These are phyloP conservation scores for Paratinospora sagittata DNA, from an alignment of 164 flowering plant species.

Conservation along the genomic window DNA sequence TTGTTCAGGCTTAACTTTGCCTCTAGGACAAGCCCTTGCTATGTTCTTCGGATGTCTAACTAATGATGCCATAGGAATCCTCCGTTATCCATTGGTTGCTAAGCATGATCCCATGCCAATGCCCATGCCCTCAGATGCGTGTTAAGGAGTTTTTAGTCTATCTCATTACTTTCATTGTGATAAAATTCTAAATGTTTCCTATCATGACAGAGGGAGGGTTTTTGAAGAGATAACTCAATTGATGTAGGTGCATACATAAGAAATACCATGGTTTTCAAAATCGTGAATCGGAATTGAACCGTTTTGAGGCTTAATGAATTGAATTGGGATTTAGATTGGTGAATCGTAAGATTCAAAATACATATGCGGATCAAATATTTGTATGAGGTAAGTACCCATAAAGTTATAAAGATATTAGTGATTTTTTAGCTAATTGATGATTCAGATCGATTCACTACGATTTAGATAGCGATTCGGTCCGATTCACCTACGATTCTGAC, in stretches of 20 bases:
- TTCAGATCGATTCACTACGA: too few relatives aligned
- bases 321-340: too few relatives aligned
- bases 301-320: too few relatives aligned
- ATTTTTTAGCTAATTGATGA: too few relatives aligned
- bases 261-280: background rate
- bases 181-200: background rate
- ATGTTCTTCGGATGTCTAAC: background rate
- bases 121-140: background rate
- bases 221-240: too few relatives aligned
- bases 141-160: background rate
- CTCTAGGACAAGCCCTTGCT: background rate
- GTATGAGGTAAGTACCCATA: too few relatives aligned
- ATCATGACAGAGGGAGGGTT: background rate
- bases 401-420: too few relatives aligned
- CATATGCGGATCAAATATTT: too few relatives aligned
- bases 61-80: background rate
- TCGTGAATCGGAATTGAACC: too few relatives aligned
- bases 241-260: background rate
- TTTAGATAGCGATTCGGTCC: too few relatives aligned
- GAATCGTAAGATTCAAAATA: too few relatives aligned
- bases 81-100: background rate
- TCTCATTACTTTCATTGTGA: background rate
- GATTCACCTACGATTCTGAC: too few relatives aligned
- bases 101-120: background rate
- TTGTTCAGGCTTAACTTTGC: background rate